These are phyloP conservation scores for Hygrocybe punicea DNA, from an alignment of 768 basidiomycete species.

Conservation along the genomic window DNA sequence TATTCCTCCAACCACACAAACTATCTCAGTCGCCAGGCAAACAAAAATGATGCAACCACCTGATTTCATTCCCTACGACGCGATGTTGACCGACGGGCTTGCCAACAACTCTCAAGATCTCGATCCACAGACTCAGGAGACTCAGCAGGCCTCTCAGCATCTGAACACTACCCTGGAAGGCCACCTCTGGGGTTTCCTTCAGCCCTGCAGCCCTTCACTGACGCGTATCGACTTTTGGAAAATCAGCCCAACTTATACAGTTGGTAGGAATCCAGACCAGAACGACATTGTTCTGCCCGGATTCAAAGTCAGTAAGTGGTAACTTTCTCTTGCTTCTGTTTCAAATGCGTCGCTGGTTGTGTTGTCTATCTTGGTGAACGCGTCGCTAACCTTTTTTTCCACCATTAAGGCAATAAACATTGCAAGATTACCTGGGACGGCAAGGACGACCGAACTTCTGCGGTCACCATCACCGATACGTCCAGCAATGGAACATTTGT, in stretches of 20 bases:
- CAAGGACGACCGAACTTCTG: conserved; percentile 36
- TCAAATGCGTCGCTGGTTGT: conserved; percentile 3
- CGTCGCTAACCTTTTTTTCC: neutral
- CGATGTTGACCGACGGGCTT: neutral
- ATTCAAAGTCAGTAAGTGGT: conserved; percentile 67
- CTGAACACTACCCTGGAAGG: conserved; percentile 29
- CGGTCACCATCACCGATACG: conserved; percentile 50
- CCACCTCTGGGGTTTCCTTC: conserved; percentile 69
- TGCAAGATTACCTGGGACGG: conserved; percentile 61
- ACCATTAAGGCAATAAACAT: conserved; percentile 51
- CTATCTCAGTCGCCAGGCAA: too few relatives aligned
- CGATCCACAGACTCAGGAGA: conserved; percentile 13
- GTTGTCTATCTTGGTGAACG: neutral
- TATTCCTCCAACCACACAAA: too few relatives aligned
- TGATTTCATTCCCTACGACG: too few relatives aligned
- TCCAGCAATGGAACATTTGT: conserved; percentile 77
- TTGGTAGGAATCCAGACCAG: conserved; percentile 52
- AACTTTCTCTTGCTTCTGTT: neutral
- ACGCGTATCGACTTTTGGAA: conserved; percentile 63
- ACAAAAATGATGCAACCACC: too few relatives aligned
- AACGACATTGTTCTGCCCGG: conserved; percentile 61
- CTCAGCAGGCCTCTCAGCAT: conserved; percentile 44
- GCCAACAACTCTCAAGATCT: neutral
- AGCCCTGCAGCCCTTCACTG: conserved; percentile 54
- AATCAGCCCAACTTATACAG: conserved; percentile 42